phyloP scores from a whole-genome alignment of 2,329 filamentous ascomycete genomes.

The Trichoderma pleuroti region DNA sequence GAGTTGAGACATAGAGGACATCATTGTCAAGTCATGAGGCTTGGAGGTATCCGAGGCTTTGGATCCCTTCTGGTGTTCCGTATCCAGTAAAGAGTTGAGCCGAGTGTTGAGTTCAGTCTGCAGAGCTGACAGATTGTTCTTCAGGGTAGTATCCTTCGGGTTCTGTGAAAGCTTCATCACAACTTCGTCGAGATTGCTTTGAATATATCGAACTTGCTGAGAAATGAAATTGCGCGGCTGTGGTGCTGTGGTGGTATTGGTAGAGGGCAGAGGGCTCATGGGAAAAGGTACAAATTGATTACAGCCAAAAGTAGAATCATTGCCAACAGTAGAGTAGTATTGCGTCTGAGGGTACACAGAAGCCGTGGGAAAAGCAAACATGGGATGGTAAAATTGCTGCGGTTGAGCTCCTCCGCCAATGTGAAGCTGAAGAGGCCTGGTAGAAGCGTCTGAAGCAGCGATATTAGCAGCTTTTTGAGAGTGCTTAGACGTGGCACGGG shows the following conservation, averaged over 20 bases:
- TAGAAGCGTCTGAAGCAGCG: not conserved
- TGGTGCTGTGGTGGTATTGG: not conserved
- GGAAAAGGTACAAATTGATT: not conserved
- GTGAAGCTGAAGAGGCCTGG: not conserved
- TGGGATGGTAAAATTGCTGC: conserved; percentile 12
- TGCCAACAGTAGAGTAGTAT: not conserved
- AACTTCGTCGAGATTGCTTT: conserved; percentile 28
- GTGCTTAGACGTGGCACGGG: not conserved
- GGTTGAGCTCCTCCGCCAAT: not conserved
- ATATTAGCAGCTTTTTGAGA: not conserved
- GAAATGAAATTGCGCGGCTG: conserved; percentile 2
- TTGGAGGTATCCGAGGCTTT: not conserved
- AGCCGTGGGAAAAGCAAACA: conserved; percentile 15
- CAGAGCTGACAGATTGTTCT: conserved; percentile 26
- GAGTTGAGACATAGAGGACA: not conserved
- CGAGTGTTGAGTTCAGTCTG: conserved; percentile 31
- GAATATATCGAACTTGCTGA: conserved; percentile 28
- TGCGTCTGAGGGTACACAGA: not conserved
- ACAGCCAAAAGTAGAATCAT: not conserved
- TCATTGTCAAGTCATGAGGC: not conserved
- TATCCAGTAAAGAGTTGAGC: conserved; percentile 24
- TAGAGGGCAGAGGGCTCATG: not conserved
- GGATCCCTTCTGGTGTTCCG: not conserved
- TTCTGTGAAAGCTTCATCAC: conserved; percentile 26
- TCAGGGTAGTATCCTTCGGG: conserved; percentile 26